Evolutionary conservation across 768 basidiomycete genomes (phyloP).

Genomic region (Galerina marginata): DNA sequence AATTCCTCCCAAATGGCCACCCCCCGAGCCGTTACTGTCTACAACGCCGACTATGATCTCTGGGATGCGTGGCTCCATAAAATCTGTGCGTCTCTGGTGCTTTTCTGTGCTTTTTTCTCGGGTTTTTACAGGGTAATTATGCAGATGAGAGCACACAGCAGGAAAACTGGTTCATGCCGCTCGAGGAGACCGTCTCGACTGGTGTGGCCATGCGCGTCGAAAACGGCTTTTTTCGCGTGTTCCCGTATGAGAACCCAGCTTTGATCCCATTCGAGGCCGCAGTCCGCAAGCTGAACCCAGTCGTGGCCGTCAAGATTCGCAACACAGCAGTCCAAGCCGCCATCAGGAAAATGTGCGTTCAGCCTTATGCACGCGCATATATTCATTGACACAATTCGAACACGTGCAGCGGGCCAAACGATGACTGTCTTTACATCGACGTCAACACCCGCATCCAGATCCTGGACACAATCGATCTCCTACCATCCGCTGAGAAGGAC

Average conservation of each 20-base stretch:
- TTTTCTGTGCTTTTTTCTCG: neutral
- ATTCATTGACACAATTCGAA: constrained; percentile 6
- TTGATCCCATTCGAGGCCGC: constrained; percentile 83
- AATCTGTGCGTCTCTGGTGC: constrained; percentile 50
- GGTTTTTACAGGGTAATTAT: neutral
- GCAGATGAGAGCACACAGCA: constrained; percentile 62
- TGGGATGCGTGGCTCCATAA: constrained; percentile 82
- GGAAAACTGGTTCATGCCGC: constrained; percentile 84
- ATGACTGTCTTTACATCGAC: constrained; percentile 71
- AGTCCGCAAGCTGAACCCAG: constrained; percentile 77
- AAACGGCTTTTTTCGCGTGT: constrained; percentile 72
- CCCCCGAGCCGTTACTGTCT: constrained; percentile 43
- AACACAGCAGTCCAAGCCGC: constrained; percentile 81
- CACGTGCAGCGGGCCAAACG: constrained; percentile 50
- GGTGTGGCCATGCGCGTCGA: constrained; percentile 77
- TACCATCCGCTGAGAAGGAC: constrained; percentile 85
- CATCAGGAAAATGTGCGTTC: constrained; percentile 64
- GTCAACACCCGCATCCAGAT: constrained; percentile 86
- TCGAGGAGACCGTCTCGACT: constrained; percentile 70
- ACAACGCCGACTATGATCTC: constrained; percentile 74
- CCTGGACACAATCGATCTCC: constrained; percentile 64
- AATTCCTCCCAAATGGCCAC: constrained; percentile 6
- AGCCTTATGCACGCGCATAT: constrained; percentile 7
- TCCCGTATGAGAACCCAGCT: constrained; percentile 79
- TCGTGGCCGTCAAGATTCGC: constrained; percentile 80